Base-by-base conservation (phyloP, 306 rosid genomes). In the Quercus variabilis region DNA sequence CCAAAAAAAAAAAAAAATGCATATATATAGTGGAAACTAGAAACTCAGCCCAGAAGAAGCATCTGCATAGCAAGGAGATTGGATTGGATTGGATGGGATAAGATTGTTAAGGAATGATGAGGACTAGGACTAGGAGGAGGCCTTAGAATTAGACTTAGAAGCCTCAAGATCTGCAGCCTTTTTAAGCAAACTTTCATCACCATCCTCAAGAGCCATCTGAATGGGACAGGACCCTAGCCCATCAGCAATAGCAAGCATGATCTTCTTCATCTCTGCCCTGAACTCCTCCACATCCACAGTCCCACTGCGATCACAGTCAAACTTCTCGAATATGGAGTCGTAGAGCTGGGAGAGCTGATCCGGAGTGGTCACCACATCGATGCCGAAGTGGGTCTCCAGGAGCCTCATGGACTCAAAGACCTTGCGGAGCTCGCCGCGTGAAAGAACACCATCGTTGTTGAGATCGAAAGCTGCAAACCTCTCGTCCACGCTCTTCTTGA, bases 161-260 rank as follows among this genome's bases (percentile, higher is more conserved):
- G 97, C 96, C 76, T 94, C 98, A 1, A 91, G 97, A 89, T 94
- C 97, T 0, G 89, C 97, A 0, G 97, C 97, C 56, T 85, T 89
- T 87, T 94, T 88, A 5, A 94, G 90, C 25, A 92, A 88, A 35
- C 71, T 82, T 3, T 82, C 75, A 28, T 81, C 65, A 14, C 82
- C 92, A 23, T 90, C 96, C 14, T 92, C 93, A 0, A 94, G 96
- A 14, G 41, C 88, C 98, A 94, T 94, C 82, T 83, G 94, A n/a
- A 94, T 92, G 1, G 98, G 98, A 1, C 75, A 86, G 2, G 89
- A 82, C 2, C 98, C 98, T 54, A 94, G 78, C 0, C 97, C 98
- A 12, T 94, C 98, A 19, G 97, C 98, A 19, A 94, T 91, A 8
- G 94, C 97, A 7, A 94, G 84, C 89, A 94, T 63, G 80, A 94